Percentiles rank a stretch among this genome's conserved stretches.
phyloP scores from a whole-genome alignment of 805 yeast genomes.

The Yarrowia sp. region DNA sequence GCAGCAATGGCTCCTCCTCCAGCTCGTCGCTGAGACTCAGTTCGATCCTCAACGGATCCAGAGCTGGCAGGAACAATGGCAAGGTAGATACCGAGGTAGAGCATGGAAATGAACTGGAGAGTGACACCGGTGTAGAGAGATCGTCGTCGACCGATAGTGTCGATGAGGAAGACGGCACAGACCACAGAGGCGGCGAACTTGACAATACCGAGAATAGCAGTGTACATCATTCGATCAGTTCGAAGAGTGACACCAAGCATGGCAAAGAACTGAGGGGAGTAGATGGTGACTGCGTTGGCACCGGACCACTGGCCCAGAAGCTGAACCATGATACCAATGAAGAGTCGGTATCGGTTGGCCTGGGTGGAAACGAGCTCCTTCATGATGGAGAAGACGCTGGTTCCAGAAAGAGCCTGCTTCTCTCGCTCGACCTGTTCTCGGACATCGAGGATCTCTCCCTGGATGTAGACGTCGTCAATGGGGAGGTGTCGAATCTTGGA shows the following conservation, averaged over 20 bases:
- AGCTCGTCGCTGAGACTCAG: constrained; percentile 42
- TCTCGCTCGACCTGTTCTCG: constrained; percentile 48
- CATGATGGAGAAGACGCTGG: constrained; percentile 42
- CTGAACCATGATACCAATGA: constrained; percentile 44
- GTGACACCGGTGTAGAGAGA: constrained; percentile 50
- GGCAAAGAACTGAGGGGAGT: constrained; percentile 53
- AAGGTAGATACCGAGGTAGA: constrained; percentile 51
- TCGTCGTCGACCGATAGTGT: constrained; percentile 51
- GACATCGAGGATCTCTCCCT: constrained; percentile 52
- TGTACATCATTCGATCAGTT: constrained; percentile 45
- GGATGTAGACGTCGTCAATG: constrained; percentile 49
- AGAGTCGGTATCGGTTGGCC: constrained; percentile 43
- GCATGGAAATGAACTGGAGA: constrained; percentile 45
- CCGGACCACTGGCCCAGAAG: constrained; percentile 52
- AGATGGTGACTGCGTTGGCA: constrained; percentile 55
- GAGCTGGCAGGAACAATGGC: constrained; percentile 36
- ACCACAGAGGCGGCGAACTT: constrained; percentile 51
- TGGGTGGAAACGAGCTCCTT: constrained; percentile 42
- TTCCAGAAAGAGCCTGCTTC: constrained; percentile 35
- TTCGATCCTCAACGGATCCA: constrained; percentile 42
- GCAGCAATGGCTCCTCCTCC: constrained; percentile 52
- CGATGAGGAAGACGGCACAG: constrained; percentile 54
- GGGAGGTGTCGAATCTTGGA: constrained; percentile 47
- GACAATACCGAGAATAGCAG: constrained; percentile 54
- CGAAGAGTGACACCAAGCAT: constrained; percentile 47